Conservation (phyloP, 2,329 filamentous ascomycete genomes). For the Emmonsia crescens region DNA sequence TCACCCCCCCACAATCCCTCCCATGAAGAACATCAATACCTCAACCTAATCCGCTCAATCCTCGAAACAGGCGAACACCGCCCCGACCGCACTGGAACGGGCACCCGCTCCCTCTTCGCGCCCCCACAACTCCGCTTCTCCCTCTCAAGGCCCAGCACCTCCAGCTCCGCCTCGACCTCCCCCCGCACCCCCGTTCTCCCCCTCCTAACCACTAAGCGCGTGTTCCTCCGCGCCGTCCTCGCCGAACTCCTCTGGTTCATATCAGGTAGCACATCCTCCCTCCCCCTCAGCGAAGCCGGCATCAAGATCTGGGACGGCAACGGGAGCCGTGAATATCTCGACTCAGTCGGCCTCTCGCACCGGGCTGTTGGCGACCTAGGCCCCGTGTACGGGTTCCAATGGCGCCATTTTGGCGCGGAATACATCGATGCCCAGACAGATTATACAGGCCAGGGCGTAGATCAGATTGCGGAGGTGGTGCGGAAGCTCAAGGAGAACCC, state of each 20-base stretch:
- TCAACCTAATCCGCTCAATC: conserved; percentile 78
- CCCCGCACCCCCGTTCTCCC: conserved; percentile 58
- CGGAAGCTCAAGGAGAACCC: conserved; percentile 73
- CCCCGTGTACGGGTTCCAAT: conserved; percentile 96
- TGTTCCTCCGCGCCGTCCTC: conserved; percentile 82
- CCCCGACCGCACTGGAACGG: conserved; percentile 86
- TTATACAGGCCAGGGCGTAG: conserved; percentile 79
- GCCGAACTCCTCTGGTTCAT: conserved; percentile 96
- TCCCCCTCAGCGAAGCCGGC: conserved; percentile 62
- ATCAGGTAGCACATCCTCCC: conserved; percentile 68
- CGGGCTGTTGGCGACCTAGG: conserved; percentile 83
- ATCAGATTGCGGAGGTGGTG: conserved; percentile 86
- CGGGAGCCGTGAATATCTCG: conserved; percentile 79
- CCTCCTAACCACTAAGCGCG: conserved; percentile 92
- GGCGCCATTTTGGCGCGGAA: conserved; percentile 92
- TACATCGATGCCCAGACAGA: conserved; percentile 71
- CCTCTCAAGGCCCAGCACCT: conserved; percentile 50
- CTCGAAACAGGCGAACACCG: conserved; percentile 74
- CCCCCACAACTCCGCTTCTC: conserved; percentile 78
- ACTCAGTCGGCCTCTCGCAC: conserved; percentile 68
- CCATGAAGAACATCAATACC: conserved; percentile 91
- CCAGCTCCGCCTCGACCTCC: conserved; percentile 28
- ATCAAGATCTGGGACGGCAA: conserved; percentile 99
- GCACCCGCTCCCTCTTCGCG: conserved; percentile 81
- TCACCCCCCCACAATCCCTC: conserved; percentile 17